These are phyloP conservation scores for Lactifluus volemus DNA, from an alignment of 768 basidiomycete genomes.

Conservation along the genomic window DNA sequence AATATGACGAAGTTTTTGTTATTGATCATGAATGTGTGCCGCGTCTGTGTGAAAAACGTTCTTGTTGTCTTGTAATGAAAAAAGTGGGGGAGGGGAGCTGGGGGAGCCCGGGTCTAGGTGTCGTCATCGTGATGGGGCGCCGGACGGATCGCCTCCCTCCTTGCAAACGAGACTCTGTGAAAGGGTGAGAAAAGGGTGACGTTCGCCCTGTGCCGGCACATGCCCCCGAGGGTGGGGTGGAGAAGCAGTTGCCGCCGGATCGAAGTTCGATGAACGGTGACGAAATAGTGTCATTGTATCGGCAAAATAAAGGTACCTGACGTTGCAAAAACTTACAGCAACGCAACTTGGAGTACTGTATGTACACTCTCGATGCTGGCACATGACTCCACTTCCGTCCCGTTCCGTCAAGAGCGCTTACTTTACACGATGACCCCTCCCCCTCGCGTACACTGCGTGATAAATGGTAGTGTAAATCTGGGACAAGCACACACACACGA, in stretches of 20 bases:
- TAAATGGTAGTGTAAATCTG: not conserved
- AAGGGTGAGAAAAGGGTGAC: not conserved
- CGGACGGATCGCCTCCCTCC: not conserved
- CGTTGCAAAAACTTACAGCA: not conserved
- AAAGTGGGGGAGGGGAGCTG: no score
- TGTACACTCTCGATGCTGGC: no score
- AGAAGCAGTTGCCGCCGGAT: not conserved
- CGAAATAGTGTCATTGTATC: not conserved
- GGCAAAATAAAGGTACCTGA: no score
- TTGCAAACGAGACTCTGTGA: not conserved
- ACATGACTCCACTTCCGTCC: not conserved
- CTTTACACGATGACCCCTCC: constrained; percentile 2
- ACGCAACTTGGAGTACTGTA: no score
- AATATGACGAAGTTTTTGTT: not conserved
- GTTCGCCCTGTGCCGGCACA: not conserved
- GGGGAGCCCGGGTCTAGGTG: not conserved
- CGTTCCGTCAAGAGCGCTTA: not conserved
- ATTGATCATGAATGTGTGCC: not conserved
- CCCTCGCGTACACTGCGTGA: constrained; percentile 2
- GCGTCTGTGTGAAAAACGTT: not conserved
- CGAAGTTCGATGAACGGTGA: not conserved
- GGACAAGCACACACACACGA: not conserved
- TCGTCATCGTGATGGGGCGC: not conserved
- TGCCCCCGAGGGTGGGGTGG: not conserved
- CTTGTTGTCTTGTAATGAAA: not conserved